Percentiles rank a stretch among this genome's conserved stretches.
Conservation (phyloP, 1,139 yeast genomes). For the Yamadazyma spencermartinsiae region DNA sequence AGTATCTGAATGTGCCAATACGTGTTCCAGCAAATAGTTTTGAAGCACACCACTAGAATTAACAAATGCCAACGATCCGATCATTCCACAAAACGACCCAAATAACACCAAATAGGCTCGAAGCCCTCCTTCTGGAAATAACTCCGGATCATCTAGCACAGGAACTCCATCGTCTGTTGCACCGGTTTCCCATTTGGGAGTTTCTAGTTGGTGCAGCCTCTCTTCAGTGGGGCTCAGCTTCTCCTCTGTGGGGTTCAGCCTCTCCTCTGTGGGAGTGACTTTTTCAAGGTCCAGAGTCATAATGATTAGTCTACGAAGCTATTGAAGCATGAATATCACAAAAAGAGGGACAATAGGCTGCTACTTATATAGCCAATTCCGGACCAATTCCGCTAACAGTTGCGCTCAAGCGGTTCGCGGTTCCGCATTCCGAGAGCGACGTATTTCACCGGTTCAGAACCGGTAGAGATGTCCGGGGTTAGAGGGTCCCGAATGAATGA, state of each 20-base stretch:
- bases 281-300: not conserved
- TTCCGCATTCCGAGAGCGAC: too few relatives aligned
- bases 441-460: too few relatives aligned
- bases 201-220: not conserved
- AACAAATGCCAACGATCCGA: slow-evolving; percentile 60
- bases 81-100: slow-evolving; percentile 60
- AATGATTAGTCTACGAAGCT: not conserved
- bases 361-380: too few relatives aligned
- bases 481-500: too few relatives aligned
- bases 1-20: slow-evolving; percentile 19
- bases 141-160: slow-evolving; percentile 23
- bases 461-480: too few relatives aligned
- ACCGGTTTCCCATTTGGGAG: too few relatives aligned
- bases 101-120: slow-evolving; percentile 58
- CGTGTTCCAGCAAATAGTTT: slow-evolving; percentile 22
- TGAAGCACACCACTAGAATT: slow-evolving; percentile 43
- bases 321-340: not conserved
- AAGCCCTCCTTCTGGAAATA: slow-evolving; percentile 65
- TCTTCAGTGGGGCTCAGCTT: not conserved
- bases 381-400: too few relatives aligned
- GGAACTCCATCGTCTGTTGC: slow-evolving; percentile 15
- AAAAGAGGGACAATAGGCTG: not conserved
- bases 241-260: not conserved
- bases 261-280: not conserved
- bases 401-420: too few relatives aligned